Conservation (phyloP, 2,329 filamentous ascomycete genomes). For the Penicillium sp. region DNA sequence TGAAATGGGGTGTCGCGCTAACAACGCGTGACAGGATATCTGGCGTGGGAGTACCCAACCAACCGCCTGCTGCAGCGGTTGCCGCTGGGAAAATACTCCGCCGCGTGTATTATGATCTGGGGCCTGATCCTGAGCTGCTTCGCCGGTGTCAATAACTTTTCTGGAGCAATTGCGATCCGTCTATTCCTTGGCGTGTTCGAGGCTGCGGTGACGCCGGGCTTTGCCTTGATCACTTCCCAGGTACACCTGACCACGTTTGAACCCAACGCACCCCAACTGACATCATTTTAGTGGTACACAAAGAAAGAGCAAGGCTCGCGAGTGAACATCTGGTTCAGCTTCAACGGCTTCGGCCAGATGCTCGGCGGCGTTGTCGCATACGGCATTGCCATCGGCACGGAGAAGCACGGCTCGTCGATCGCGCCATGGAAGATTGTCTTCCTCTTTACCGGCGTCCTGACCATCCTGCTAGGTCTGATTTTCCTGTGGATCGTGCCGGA, state of each 20-base stretch:
- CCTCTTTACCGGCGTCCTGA: slow-evolving; percentile 56
- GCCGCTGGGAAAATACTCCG: slow-evolving; percentile 67
- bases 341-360: slow-evolving; percentile 66
- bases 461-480: slow-evolving; percentile 49
- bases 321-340: slow-evolving; percentile 68
- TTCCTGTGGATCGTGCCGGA: slow-evolving; percentile 60
- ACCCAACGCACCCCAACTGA: neutral
- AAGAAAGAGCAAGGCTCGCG: slow-evolving; percentile 66
- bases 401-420: slow-evolving; percentile 58
- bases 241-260: slow-evolving; percentile 19
- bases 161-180: slow-evolving; percentile 63
- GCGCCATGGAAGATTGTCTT: slow-evolving; percentile 68
- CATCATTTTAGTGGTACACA: slow-evolving; percentile 63
- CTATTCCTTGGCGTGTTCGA: slow-evolving; percentile 71
- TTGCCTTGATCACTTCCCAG: slow-evolving; percentile 65
- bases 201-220: slow-evolving; percentile 67
- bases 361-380: slow-evolving; percentile 65
- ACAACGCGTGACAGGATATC: slow-evolving; percentile 37
- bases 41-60: slow-evolving; percentile 67
- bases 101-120: slow-evolving; percentile 66
- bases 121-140: slow-evolving; percentile 63
- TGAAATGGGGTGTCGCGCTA: neutral
- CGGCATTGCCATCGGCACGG: slow-evolving; percentile 60
- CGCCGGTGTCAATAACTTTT: slow-evolving; percentile 62
- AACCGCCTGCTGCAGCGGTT: slow-evolving; percentile 64